Base-by-base conservation (phyloP, 106 monocot species). In the Allium fistulosum region DNA sequence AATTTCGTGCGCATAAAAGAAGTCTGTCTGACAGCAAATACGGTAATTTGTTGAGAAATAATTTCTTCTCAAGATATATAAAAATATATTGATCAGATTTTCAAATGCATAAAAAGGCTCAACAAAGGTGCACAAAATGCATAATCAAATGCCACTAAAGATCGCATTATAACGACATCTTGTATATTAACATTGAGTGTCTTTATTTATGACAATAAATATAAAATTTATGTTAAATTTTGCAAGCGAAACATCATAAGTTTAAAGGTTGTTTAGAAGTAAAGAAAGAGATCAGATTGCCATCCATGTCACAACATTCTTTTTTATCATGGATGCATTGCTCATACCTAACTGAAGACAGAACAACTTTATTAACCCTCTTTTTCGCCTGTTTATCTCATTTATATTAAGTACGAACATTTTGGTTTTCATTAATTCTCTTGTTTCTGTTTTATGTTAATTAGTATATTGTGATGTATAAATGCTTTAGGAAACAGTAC, bases 251-350 rank as follows among this genome's bases (percentile, higher is more conserved):
- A 48, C 22, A 22, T 9, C 7, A 55, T 55, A 55, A 55, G 26
- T 9, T 28, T 61, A 61, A 61, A 64, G 26, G 7, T 64, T 48
- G 48, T 49, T 48, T 28, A 62, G 45, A 17, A 18, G 13, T 61
- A 61, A 61, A 61, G 60, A 61, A 61, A 61, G 60, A 17, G 60
- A 55, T 55, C 26, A 61, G 60, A 63, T 64, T 49, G 48, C 6
- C 26, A 64, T 64, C 48, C 48, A 17, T 64, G 64, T 64, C 64
- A 64, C 64, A 2, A 49, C 64, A 64, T 64, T 64, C n/a, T 64
- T 64, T 64, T 64, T 64, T 49, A 64, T 48, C 37, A n/a, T 64
- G 49, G 49, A 49, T 17, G 27, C 45, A 16, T 46, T 64, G 47
- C 45, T 48, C 17, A 17, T 11, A 64, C 64, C 64, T 64, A 64